Conservation (phyloP, 208 protist species). For the Leishmania tropica region DNA sequence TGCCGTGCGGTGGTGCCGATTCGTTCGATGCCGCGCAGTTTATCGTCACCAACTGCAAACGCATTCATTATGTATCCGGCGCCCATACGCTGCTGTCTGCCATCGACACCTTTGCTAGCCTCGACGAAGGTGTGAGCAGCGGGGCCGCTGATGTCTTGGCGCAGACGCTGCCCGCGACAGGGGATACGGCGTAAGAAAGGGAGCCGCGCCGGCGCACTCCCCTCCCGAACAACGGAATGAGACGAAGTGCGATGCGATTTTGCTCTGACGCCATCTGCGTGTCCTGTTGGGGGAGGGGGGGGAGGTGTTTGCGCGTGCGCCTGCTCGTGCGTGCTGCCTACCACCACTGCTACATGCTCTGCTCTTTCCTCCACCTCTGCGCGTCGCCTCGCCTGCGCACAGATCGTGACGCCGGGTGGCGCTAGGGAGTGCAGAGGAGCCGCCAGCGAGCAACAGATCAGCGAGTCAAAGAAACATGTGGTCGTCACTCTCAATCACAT, state of each 20-base stretch:
- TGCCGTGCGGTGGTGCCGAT: slow-evolving; percentile 7
- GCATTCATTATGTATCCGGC: slow-evolving; percentile 41
- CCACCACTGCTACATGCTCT: not conserved
- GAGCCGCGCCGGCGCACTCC: too few species aligned
- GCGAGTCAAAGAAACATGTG: not conserved
- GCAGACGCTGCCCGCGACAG: not conserved
- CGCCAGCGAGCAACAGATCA: not conserved
- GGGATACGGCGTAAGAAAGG: not conserved
- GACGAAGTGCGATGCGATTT: too few species aligned
- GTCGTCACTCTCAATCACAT: not conserved
- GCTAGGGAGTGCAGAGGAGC: not conserved
- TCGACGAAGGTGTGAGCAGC: not conserved
- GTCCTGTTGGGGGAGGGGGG: not conserved
- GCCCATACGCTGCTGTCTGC: slow-evolving; percentile 39
- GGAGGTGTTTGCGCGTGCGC: not conserved
- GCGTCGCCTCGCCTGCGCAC: not conserved
- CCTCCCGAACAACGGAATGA: not conserved
- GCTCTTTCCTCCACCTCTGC: not conserved
- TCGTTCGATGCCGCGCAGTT: slow-evolving; percentile 6
- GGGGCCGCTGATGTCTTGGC: not conserved
- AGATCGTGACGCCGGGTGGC: not conserved
- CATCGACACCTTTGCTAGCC: slow-evolving; percentile 20
- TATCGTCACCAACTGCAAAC: slow-evolving; percentile 41
- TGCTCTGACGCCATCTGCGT: not conserved
- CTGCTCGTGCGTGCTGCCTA: not conserved